Percentiles rank a stretch among this genome's conserved stretches.
Evolutionary conservation across 2,329 filamentous ascomycete species (phyloP).

Genomic region (Byssochlamys sp.): DNA sequence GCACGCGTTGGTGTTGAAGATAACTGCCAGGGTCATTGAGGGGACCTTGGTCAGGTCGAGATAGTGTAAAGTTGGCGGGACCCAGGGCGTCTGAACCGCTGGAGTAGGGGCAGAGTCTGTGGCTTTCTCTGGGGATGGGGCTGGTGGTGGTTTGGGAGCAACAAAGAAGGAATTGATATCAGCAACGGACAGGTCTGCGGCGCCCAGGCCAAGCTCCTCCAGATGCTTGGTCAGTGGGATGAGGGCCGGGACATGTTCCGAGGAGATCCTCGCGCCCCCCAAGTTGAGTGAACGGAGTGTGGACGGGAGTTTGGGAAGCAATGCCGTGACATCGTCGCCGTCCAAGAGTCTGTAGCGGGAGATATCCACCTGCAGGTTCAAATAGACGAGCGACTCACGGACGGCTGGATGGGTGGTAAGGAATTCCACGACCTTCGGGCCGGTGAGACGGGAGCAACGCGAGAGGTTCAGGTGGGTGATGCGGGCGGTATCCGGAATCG

Average conservation of each 20-base stretch:
- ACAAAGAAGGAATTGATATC: constrained; percentile 59
- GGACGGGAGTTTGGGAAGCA: constrained; percentile 57
- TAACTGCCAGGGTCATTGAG: constrained; percentile 44
- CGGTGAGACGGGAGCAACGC: constrained; percentile 62
- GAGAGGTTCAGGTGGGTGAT: constrained; percentile 70
- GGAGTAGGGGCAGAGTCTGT: constrained; percentile 18
- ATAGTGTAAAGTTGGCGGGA: constrained; percentile 58
- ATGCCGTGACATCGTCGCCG: constrained; percentile 52
- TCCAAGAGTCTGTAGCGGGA: constrained; percentile 63
- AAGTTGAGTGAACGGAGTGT: constrained; percentile 65
- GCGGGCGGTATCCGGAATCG: constrained; percentile 60
- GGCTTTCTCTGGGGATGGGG: constrained; percentile 16
- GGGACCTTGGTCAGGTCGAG: constrained; percentile 66
- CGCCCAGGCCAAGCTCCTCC: constrained; percentile 66
- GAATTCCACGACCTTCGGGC: constrained; percentile 59
- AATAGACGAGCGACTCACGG: constrained; percentile 53
- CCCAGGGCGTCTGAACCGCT: constrained; percentile 28
- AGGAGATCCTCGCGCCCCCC: constrained; percentile 62
- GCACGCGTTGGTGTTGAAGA: constrained; percentile 48
- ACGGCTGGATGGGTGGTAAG: constrained; percentile 61
- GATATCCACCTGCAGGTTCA: constrained; percentile 64
- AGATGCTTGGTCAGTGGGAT: constrained; percentile 59
- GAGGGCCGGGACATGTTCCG: constrained; percentile 54
- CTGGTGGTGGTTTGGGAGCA: constrained; percentile 8
- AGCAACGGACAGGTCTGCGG: constrained; percentile 51